Conservation (phyloP, 805 yeast genomes). For the Spencermartinsiella europaea region DNA sequence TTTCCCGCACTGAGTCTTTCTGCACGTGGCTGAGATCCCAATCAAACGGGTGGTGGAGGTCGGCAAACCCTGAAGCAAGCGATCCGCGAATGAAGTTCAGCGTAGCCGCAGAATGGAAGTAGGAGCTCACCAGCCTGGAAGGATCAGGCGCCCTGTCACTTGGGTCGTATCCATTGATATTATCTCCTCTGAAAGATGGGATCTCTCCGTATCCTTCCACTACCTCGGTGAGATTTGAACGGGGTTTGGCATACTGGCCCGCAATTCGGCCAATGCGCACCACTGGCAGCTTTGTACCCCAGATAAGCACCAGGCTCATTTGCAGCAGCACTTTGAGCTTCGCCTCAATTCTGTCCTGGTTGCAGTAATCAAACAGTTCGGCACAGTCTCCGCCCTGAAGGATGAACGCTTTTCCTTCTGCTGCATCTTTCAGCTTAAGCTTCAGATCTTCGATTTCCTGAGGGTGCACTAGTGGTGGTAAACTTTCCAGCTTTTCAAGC, state of each 20-base stretch:
- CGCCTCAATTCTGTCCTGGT: slow-evolving; percentile 35
- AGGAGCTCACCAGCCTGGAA: slow-evolving; percentile 36
- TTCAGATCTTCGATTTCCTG: slow-evolving; percentile 33
- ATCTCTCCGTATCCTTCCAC: slow-evolving; percentile 35
- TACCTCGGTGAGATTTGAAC: slow-evolving; percentile 40
- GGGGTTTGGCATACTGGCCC: slow-evolving; percentile 42
- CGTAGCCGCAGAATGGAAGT: slow-evolving; percentile 43
- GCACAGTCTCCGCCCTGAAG: slow-evolving; percentile 44
- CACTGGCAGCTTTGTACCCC: slow-evolving; percentile 39
- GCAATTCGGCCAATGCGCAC: slow-evolving; percentile 40
- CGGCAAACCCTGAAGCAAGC: slow-evolving; percentile 38
- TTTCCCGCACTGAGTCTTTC: slow-evolving; percentile 31
- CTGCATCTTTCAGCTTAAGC: slow-evolving; percentile 35
- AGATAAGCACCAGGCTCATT: slow-evolving; percentile 40
- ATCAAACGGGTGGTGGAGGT: slow-evolving; percentile 35
- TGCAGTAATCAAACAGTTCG: slow-evolving; percentile 40
- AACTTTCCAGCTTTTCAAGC: slow-evolving; percentile 36
- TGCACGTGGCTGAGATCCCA: slow-evolving; percentile 40
- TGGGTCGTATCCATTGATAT: slow-evolving; percentile 39
- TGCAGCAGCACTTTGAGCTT: slow-evolving; percentile 39
- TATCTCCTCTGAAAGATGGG: slow-evolving; percentile 41
- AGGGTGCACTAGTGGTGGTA: slow-evolving; percentile 40
- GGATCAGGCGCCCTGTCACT: slow-evolving; percentile 38
- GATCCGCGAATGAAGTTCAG: slow-evolving; percentile 36
- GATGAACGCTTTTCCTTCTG: slow-evolving; percentile 40